Conservation (phyloP, 1,284 basidiomycete genomes). For the Pyrrhoderma lamaoense region DNA sequence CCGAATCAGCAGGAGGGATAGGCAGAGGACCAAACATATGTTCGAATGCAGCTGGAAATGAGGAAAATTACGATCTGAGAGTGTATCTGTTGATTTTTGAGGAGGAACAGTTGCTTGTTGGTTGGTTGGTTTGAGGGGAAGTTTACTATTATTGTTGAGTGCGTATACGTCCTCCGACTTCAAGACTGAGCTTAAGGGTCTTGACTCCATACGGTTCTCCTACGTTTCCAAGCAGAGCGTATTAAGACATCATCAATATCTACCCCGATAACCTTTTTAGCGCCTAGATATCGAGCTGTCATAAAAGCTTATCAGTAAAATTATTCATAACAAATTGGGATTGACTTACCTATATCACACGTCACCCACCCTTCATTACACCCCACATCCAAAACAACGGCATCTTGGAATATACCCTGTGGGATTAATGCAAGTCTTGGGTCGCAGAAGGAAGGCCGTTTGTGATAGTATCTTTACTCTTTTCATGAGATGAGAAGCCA, state of each 20-base stretch:
- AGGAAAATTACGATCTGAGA: not conserved
- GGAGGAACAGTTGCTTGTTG: not conserved
- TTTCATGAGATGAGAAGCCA: not conserved
- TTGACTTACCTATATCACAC: slow-evolving; percentile 62
- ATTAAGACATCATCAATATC: slow-evolving; percentile 74
- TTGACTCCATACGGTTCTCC: slow-evolving; percentile 61
- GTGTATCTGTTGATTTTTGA: not conserved
- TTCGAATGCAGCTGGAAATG: slow-evolving; percentile 60
- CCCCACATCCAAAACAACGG: slow-evolving; percentile 69
- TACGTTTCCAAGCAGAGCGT: slow-evolving; percentile 60
- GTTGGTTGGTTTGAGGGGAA: not conserved
- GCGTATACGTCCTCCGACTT: slow-evolving; percentile 15
- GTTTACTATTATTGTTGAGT: slow-evolving; percentile 16
- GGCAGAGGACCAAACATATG: slow-evolving; percentile 69
- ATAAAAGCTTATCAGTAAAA: not conserved
- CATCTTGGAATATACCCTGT: slow-evolving; percentile 40
- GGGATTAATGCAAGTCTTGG: slow-evolving; percentile 56
- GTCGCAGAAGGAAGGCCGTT: slow-evolving; percentile 53
- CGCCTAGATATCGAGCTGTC: slow-evolving; percentile 55
- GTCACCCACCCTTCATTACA: slow-evolving; percentile 81
- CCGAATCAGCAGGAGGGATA: slow-evolving; percentile 38
- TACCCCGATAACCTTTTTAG: slow-evolving; percentile 63
- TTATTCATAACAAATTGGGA: not conserved
- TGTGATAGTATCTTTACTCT: slow-evolving; percentile 59
- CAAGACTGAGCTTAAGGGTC: slow-evolving; percentile 29